Evolutionary conservation across 2,329 filamentous ascomycete genomes (phyloP), one percentile per base, ranked within the genome.

Genomic region (Pseudonectria foliicola): DNA sequence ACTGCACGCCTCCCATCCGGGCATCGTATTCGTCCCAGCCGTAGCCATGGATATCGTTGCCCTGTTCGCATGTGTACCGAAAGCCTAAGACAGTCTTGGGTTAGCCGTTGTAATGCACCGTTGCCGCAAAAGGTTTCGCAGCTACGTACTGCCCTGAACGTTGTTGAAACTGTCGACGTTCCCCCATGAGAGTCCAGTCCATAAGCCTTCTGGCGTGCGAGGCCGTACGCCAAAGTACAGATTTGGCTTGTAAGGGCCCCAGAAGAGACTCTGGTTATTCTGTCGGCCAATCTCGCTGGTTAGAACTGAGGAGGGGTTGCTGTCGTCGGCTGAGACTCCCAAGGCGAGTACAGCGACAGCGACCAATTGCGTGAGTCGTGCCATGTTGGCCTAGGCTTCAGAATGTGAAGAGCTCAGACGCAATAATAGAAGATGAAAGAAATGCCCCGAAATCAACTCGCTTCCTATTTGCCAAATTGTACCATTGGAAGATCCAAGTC

Each of bases 11-110:
- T 43, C 92, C 92, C 37, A 73, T 82, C 38, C 92, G 75, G 14
- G 88, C 81, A 62, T 98, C 92, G 60, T 93, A 98, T 58, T 94
- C 86, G 53, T 96, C 89, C 92, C 92, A 98, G 43, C 92, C 92
- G 60, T 98, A 98, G 37, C 90, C 90, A 31, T 79, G 83, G 74
- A 98, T 94, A 46, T 84, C 84, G 58, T 93, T 87, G 59, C 92
- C 77, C 60, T 98, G 92, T 61, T 96, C 92, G 64, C 92, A 98
- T 0, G 92, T 95, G 60, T 95, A 88, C 45, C 92, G 80, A 52
- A 95, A 83, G 50, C 81, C 86, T 92, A 55, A 11, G 11, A 15
- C 11, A 12, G 4, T 4, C 24, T 43, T 43, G 35, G 34, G 42
- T 26, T 13, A 24, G 36, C 28, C 23, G 14, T 23, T 37, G 14